Evolutionary conservation across 1,284 basidiomycete genomes (phyloP).

Genomic region (Xerocomus tenax): DNA sequence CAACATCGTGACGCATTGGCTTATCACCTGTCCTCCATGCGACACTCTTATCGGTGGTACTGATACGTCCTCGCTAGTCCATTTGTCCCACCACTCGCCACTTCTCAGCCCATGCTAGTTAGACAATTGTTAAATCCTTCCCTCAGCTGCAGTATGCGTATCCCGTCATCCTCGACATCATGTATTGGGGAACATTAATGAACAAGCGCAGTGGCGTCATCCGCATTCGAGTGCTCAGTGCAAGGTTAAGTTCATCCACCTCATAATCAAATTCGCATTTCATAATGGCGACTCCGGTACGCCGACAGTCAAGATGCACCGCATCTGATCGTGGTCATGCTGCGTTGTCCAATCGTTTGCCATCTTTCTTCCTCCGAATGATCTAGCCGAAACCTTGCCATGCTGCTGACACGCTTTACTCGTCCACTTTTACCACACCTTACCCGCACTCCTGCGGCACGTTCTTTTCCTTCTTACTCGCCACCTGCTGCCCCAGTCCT

Average conservation of each 20-base stretch:
- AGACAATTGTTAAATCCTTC: constrained; percentile 20
- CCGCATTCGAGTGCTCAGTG: constrained; percentile 24
- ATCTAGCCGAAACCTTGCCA: constrained; percentile 46
- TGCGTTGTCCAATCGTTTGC: constrained; percentile 34
- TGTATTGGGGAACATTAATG: constrained; percentile 32
- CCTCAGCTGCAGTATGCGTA: constrained; percentile 17
- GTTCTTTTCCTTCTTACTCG: constrained; percentile 39
- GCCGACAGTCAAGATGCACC: constrained; percentile 24
- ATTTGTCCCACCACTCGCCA: constrained; percentile 10
- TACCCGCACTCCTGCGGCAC: constrained; percentile 52
- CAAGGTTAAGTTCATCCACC: constrained; percentile 35
- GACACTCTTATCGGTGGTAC: constrained; percentile 23
- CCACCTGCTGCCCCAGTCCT: constrained; percentile 47
- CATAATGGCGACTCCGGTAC: constrained; percentile 32
- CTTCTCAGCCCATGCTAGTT: constrained; percentile 21
- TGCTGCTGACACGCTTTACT: constrained; percentile 52
- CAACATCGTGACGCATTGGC: constrained; percentile 15
- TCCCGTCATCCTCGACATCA: constrained; percentile 26
- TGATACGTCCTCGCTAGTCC: constrained; percentile 8
- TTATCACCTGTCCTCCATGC: constrained; percentile 16
- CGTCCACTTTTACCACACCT: constrained; percentile 42
- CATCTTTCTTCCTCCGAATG: constrained; percentile 49
- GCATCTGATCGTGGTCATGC: constrained; percentile 21
- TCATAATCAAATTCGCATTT: constrained; percentile 33
- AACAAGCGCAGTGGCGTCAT: constrained; percentile 29